Percentiles rank a stretch among this genome's conserved stretches.
Evolutionary conservation across 2,329 filamentous ascomycete genomes (phyloP).

Genomic region (Talaromyces sp.): DNA sequence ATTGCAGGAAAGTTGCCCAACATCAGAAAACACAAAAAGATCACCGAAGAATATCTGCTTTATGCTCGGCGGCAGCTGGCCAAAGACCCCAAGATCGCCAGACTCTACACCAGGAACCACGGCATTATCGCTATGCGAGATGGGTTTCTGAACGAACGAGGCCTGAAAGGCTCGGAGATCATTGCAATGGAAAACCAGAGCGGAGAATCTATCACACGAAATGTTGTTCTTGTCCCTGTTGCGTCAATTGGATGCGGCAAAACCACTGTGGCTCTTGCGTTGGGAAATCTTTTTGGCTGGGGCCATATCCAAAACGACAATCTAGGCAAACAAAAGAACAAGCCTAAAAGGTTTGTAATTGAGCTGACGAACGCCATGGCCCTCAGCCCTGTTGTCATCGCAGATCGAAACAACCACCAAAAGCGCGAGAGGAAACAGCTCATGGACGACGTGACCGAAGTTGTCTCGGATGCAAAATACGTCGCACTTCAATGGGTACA

Average conservation of each 20-base stretch:
- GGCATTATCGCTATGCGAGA: slow-evolving; percentile 89
- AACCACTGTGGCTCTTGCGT: slow-evolving; percentile 80
- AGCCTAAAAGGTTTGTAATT: slow-evolving; percentile 72
- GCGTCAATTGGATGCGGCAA: slow-evolving; percentile 96
- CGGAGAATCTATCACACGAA: slow-evolving; percentile 48
- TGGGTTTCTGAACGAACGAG: slow-evolving; percentile 77
- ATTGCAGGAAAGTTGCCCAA: slow-evolving; percentile 70
- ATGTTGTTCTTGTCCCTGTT: slow-evolving; percentile 82
- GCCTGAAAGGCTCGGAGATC: slow-evolving; percentile 82
- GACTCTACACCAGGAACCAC: slow-evolving; percentile 78
- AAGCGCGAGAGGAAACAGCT: slow-evolving; percentile 83
- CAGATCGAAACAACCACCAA: slow-evolving; percentile 92
- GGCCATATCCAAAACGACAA: slow-evolving; percentile 97
- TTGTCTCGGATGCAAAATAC: slow-evolving; percentile 61
- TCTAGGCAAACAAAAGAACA: slow-evolving; percentile 68
- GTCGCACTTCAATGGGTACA: slow-evolving; percentile 89
- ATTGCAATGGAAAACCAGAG: slow-evolving; percentile 62
- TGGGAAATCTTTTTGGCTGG: slow-evolving; percentile 81
- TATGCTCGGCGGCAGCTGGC: slow-evolving; percentile 73
- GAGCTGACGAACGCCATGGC: slow-evolving; percentile 62
- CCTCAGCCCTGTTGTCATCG: slow-evolving; percentile 68
- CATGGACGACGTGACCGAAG: slow-evolving; percentile 66
- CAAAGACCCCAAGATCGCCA: slow-evolving; percentile 61
- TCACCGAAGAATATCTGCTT: slow-evolving; percentile 84
- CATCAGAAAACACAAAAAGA: slow-evolving; percentile 79